Evolutionary conservation across 345 rosid species (phyloP).

Genomic region (Chamaenerion angustifolium): DNA sequence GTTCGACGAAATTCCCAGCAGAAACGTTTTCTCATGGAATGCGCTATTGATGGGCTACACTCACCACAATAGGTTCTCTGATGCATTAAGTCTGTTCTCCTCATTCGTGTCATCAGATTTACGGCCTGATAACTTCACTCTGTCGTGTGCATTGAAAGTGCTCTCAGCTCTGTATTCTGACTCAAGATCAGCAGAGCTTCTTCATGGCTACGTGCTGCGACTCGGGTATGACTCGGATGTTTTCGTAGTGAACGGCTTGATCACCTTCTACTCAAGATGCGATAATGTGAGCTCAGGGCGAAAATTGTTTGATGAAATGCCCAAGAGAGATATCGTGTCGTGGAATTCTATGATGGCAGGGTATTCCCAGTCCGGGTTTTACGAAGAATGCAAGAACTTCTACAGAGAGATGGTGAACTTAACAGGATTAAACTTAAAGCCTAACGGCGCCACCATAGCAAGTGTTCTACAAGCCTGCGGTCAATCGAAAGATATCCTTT

Average conservation of each 20-base stretch:
- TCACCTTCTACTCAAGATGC: slow-evolving; percentile 51
- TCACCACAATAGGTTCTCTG: slow-evolving; percentile 31
- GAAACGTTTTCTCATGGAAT: slow-evolving; percentile 54
- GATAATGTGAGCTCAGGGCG: slow-evolving; percentile 26
- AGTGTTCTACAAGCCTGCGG: slow-evolving; percentile 71
- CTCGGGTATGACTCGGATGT: slow-evolving; percentile 38
- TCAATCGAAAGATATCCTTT: slow-evolving; percentile 50
- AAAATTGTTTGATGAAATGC: slow-evolving; percentile 49
- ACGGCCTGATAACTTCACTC: slow-evolving; percentile 38
- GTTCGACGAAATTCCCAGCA: slow-evolving; percentile 51
- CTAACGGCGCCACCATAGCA: slow-evolving; percentile 46
- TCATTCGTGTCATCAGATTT: slow-evolving; percentile 16
- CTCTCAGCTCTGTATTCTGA: slow-evolving; percentile 21
- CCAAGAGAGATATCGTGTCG: slow-evolving; percentile 48
- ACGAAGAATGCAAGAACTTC: slow-evolving; percentile 51
- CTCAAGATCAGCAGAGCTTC: slow-evolving; percentile 32
- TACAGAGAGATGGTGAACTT: slow-evolving; percentile 38
- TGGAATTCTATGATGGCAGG: slow-evolving; percentile 90
- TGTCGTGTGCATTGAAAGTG: slow-evolving; percentile 52
- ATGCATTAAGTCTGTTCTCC: slow-evolving; percentile 38
- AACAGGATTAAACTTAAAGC: slow-evolving; percentile 35
- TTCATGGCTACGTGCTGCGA: slow-evolving; percentile 43
- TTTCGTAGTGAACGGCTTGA: slow-evolving; percentile 51
- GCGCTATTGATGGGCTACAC: slow-evolving; percentile 59
- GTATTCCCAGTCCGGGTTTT: slow-evolving; percentile 59